phyloP scores from a whole-genome alignment of 129 eudicot genomes.

The Tanacetum coccineum region DNA sequence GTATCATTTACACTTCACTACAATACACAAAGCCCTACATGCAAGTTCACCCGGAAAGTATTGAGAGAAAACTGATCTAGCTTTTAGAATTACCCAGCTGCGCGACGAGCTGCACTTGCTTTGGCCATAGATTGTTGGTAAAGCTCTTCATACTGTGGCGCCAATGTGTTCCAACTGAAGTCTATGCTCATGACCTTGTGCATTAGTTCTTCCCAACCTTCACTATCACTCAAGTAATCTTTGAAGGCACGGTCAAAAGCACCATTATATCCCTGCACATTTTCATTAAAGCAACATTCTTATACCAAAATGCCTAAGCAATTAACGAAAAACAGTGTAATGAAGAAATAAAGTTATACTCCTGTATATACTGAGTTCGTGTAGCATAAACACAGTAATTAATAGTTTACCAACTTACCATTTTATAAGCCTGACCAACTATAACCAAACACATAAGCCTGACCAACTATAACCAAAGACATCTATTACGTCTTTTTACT shows the following conservation, averaged over 20 bases:
- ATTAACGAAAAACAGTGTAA: background rate
- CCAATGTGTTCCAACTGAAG: slow-evolving; percentile 94
- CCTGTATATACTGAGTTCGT: too few species aligned
- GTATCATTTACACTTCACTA: slow-evolving; percentile 18
- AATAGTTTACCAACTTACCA: too few species aligned
- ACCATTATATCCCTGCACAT: slow-evolving; percentile 56
- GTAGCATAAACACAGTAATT: too few species aligned
- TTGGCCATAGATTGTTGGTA: slow-evolving; percentile 67
- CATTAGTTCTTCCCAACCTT: slow-evolving; percentile 76
- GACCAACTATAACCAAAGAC: too few species aligned
- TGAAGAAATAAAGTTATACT: background rate
- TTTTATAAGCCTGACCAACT: too few species aligned
- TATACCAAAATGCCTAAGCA: background rate
- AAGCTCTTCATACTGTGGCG: slow-evolving; percentile 77
- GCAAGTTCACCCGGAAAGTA: slow-evolving; percentile 21
- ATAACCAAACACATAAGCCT: too few species aligned
- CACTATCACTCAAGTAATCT: slow-evolving; percentile 45
- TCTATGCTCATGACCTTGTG: slow-evolving; percentile 83
- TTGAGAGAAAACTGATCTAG: slow-evolving; percentile 16
- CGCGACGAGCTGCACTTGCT: slow-evolving; percentile 56
- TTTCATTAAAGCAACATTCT: background rate
- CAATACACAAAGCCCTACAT: slow-evolving; percentile 17
- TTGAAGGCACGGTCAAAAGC: slow-evolving; percentile 80
- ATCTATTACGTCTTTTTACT: too few species aligned
- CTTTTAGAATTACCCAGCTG: slow-evolving; percentile 28